phyloP scores from a whole-genome alignment of 495 filamentous ascomycete genomes.

The Hypoxylon perforatum region DNA sequence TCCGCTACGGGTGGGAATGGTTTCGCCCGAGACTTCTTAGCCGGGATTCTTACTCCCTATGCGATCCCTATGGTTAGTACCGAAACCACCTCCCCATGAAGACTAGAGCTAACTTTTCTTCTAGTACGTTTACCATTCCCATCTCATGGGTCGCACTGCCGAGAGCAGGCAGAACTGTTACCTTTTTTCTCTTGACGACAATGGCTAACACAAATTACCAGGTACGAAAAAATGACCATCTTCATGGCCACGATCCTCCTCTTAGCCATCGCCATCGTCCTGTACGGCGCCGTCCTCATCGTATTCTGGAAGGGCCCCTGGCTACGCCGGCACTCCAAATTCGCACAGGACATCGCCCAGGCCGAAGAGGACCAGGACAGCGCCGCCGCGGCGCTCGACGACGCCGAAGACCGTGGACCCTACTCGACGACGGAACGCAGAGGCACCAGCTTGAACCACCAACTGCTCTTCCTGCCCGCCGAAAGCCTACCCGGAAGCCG shows the following conservation, averaged over 20 bases:
- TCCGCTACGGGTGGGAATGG: conserved; percentile 79
- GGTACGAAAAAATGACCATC: conserved; percentile 61
- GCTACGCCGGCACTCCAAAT: conserved; percentile 66
- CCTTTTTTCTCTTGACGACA: conserved; percentile 41
- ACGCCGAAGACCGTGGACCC: too few species aligned
- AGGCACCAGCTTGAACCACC: too few species aligned
- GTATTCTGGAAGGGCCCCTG: conserved; percentile 72
- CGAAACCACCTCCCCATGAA: neutral
- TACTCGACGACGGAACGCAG: too few species aligned
- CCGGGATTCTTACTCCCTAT: conserved; percentile 71
- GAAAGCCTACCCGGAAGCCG: conserved; percentile 23
- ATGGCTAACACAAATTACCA: neutral
- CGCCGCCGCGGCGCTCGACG: neutral
- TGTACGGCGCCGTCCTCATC: conserved; percentile 36
- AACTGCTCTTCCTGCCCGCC: conserved; percentile 14
- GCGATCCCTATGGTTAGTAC: conserved; percentile 65
- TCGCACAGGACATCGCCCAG: conserved; percentile 60
- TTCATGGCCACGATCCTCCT: conserved; percentile 67
- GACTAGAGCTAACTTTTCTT: conserved; percentile 1
- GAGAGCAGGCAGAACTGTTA: conserved; percentile 34
- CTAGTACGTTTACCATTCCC: conserved; percentile 24
- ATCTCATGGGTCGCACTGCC: neutral
- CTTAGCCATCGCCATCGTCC: conserved; percentile 60
- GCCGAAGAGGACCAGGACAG: conserved; percentile 8
- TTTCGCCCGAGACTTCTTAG: conserved; percentile 76